These are phyloP conservation scores for Solanum hybrid DNA, from an alignment of 305 asterid genomes.

Conservation along the genomic window DNA sequence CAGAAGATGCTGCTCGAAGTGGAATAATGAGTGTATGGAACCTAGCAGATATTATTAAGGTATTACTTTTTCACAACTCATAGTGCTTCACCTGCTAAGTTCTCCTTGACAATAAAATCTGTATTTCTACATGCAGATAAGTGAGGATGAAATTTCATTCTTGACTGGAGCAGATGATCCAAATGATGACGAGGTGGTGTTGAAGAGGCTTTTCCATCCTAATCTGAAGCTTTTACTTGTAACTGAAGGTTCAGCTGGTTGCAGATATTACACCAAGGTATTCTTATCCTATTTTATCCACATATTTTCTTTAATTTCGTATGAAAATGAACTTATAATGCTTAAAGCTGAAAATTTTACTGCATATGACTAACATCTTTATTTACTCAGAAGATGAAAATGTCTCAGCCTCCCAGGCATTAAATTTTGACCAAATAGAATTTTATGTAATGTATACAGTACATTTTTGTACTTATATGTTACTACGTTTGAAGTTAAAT, in stretches of 20 bases:
- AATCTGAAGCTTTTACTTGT: slow-evolving; percentile 63
- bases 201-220: slow-evolving; percentile 73
- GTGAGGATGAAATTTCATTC: slow-evolving; percentile 82
- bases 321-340: neutral
- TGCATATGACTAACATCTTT: neutral
- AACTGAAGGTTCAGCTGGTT: slow-evolving; percentile 75
- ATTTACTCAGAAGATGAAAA: neutral
- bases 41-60: slow-evolving; percentile 86
- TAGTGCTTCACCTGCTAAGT: neutral
- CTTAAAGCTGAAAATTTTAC: neutral
- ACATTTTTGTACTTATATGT: neutral
- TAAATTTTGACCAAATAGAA: neutral
- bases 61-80: slow-evolving; percentile 6
- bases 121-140: slow-evolving; percentile 38
- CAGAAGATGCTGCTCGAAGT: slow-evolving; percentile 69
- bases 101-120: neutral
- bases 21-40: slow-evolving; percentile 83
- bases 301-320: neutral
- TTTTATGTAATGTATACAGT: neutral
- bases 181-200: slow-evolving; percentile 60
- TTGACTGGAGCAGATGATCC: slow-evolving; percentile 69
- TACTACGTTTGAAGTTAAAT: neutral
- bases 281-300: neutral
- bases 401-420: neutral
- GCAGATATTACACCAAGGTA: slow-evolving; percentile 92